Evolutionary conservation across 2,329 filamentous ascomycete genomes (phyloP).

Genomic region (Aspergillus fijiensis): DNA sequence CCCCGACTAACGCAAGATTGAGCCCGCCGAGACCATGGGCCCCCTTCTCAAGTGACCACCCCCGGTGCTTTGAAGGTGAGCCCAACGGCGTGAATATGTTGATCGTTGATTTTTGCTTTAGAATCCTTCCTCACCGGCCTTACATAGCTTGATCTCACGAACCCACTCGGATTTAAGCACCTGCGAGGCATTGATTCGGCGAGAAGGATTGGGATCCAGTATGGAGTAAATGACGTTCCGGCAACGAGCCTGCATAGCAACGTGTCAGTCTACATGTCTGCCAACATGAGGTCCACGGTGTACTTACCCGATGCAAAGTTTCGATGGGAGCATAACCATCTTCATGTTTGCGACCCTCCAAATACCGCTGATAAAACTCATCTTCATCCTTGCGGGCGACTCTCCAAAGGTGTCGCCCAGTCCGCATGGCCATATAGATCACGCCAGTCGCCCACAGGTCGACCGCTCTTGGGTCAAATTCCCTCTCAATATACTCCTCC

Average conservation of each 20-base stretch:
- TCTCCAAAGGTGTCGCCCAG: constrained; percentile 91
- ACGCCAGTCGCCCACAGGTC: constrained; percentile 98
- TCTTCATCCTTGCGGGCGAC: constrained; percentile 97
- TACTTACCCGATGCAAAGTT: constrained; percentile 84
- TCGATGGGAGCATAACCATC: constrained; percentile 96
- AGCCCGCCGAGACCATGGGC: constrained; percentile 16
- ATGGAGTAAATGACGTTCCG: constrained; percentile 99
- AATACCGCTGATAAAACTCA: constrained; percentile 92
- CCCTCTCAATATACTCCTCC: constrained; percentile 91
- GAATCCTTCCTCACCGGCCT: constrained; percentile 92
- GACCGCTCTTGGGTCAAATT: constrained; percentile 96
- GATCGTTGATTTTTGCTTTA: constrained; percentile 39
- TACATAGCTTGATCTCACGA: constrained; percentile 94
- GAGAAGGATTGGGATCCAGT: constrained; percentile 86
- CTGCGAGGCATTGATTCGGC: constrained; percentile 92
- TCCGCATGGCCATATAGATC: constrained; percentile 99
- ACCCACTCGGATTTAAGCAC: constrained; percentile 99
- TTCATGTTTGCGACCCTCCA: constrained; percentile 89
- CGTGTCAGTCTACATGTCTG: constrained; percentile 17
- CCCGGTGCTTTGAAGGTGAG: constrained; percentile 1
- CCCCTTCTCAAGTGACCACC: constrained; percentile 8
- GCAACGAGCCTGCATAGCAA: constrained; percentile 72
- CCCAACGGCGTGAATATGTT: background rate
- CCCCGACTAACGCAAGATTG: constrained; percentile 13
- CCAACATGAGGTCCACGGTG: background rate